Base-by-base conservation (phyloP, 805 yeast species). In the Spathaspora sp. region DNA sequence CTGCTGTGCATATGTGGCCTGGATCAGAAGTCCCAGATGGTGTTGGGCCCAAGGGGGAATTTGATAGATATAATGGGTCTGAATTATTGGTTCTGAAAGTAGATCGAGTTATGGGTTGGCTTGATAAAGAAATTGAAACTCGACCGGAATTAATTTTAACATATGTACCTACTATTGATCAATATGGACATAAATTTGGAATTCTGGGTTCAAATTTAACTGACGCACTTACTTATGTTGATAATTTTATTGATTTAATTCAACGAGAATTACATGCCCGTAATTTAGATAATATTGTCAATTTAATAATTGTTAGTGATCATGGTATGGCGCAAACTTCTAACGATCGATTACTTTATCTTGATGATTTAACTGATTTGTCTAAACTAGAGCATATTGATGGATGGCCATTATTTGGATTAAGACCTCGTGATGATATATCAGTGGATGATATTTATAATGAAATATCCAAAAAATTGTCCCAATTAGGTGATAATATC, bases 1-100 rank as follows among this genome's bases (percentile, higher is more conserved):
- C 86, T 5, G 96, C 91, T 0, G 86, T 89, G n/a, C 96, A 91
- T 66, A 91, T 90, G 97, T 92, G 96, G 96, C 97, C 97, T 0
- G 97, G 97, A 1, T 83, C 91, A 52, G 96, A 90, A 59, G 96
- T 84, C 7, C 77, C 78, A 23, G 82, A 79, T 61, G 69, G 68
- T 6, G 62, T 51, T 74, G 80, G 50, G 5, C 78, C 76, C 19
- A 84, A 87, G 1, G 62, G 77, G 51, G 78, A 77, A 46, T 81
- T 82, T 32, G 94, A 86, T 57, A 67, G 69, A 49, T 92, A 79
- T 68, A 83, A 89, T 60, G 82, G 81, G 4, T 67, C 82, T 1
- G 96, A 88, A 66, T 57, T 76, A 0, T 68, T 89, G 14, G 72
- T 79, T 2, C 60, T 69, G 2, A 92, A 91, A 63, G 72, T 76